Percentiles rank a stretch among this genome's conserved stretches.
phyloP scores from a whole-genome alignment of 306 rosid species.

The Ceratonia siliqua region DNA sequence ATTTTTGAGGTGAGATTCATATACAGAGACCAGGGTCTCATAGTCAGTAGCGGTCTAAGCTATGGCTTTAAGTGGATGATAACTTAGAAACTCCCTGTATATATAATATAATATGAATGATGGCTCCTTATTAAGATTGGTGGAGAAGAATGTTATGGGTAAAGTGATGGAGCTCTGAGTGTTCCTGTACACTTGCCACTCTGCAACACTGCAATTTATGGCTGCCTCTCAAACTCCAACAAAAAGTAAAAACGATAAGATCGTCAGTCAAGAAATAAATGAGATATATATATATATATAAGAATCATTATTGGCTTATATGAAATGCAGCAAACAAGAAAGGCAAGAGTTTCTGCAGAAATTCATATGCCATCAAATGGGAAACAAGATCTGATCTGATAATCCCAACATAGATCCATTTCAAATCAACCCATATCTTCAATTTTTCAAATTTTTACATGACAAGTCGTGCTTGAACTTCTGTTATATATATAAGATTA shows the following conservation, averaged over 20 bases:
- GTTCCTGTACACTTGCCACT: slow-evolving; percentile 48
- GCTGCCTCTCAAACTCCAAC: slow-evolving; percentile 63
- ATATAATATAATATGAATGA: too few species aligned
- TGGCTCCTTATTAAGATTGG: slow-evolving; percentile 37
- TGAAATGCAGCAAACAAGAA: slow-evolving; percentile 37
- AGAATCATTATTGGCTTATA: slow-evolving; percentile 31
- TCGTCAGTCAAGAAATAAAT: background rate
- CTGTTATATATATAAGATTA: background rate
- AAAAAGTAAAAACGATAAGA: slow-evolving; percentile 30
- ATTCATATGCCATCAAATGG: slow-evolving; percentile 42
- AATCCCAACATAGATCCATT: slow-evolving; percentile 5
- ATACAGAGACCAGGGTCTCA: too few species aligned
- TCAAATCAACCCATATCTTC: slow-evolving; percentile 35
- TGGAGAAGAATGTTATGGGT: slow-evolving; percentile 86
- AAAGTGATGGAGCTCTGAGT: slow-evolving; percentile 70
- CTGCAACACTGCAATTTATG: slow-evolving; percentile 60
- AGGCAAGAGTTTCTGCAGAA: slow-evolving; percentile 32
- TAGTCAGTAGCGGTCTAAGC: too few species aligned
- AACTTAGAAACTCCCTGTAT: too few species aligned
- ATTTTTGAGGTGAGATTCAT: too few species aligned
- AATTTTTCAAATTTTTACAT: slow-evolving; percentile 7
- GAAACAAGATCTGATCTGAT: slow-evolving; percentile 44
- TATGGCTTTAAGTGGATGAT: too few species aligned
- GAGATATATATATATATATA: background rate
- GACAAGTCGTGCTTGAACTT: slow-evolving; percentile 28